Percentiles rank a stretch among this genome's conserved stretches.
Evolutionary conservation across 768 basidiomycete genomes (phyloP).

Genomic region (Amanita thiersii): DNA sequence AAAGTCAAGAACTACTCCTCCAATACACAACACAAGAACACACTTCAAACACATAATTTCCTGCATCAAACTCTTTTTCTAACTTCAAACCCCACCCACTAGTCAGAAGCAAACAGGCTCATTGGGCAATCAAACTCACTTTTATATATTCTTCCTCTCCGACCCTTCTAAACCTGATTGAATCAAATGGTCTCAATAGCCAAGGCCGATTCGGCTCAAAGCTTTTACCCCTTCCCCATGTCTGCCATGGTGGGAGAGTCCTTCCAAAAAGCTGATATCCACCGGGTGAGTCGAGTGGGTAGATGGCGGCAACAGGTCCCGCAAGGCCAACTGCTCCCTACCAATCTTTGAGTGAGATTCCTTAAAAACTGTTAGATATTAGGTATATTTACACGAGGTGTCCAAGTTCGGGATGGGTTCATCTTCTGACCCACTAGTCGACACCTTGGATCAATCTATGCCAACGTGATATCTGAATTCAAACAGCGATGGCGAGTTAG

Average conservation of each 20-base stretch:
- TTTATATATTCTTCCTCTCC: conserved; percentile 39
- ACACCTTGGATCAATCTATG: conserved; percentile 48
- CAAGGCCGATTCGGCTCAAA: conserved; percentile 45
- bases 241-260: conserved; percentile 58
- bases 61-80: conserved; percentile 43
- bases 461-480: not conserved
- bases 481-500: not conserved
- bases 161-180: conserved; percentile 45
- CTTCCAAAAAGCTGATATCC: conserved; percentile 60
- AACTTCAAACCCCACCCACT: conserved; percentile 24
- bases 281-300: conserved; percentile 56
- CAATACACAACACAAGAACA: not conserved
- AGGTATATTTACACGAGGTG: conserved; percentile 38
- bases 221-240: conserved; percentile 45
- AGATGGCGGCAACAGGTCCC: conserved; percentile 57
- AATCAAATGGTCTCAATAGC: conserved; percentile 57
- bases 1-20: conserved; percentile 6
- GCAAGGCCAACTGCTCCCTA: conserved; percentile 68
- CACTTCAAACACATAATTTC: conserved; percentile 45
- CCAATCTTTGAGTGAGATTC: not conserved
- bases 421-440: conserved; percentile 64
- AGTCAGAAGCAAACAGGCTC: not conserved
- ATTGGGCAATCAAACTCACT: conserved; percentile 28
- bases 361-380: not conserved
- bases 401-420: conserved; percentile 65